These are phyloP conservation scores for Macadamia tetraphylla DNA, from an alignment of 164 flowering plant genomes.

Conservation along the genomic window DNA sequence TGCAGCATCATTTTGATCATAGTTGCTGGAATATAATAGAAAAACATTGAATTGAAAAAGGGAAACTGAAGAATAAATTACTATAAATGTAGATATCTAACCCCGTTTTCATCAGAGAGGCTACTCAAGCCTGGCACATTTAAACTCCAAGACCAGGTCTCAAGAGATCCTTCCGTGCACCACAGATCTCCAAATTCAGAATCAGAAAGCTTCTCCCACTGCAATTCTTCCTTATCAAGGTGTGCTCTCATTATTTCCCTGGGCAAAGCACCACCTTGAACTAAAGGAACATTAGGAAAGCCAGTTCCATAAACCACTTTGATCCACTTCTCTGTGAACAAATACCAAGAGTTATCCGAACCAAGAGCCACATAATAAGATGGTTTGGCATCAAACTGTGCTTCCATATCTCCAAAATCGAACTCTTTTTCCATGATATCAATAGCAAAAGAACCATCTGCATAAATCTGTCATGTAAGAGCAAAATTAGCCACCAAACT, in stretches of 20 bases:
- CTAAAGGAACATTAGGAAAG: conserved; percentile 70
- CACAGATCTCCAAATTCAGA: conserved; percentile 78
- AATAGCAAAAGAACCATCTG: conserved; percentile 31
- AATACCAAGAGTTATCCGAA: conserved; percentile 92
- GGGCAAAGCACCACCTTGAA: conserved; percentile 77
- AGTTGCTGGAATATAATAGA: background rate
- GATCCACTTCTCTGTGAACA: conserved; percentile 85
- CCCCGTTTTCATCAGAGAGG: conserved; percentile 78
- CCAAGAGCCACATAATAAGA: conserved; percentile 87
- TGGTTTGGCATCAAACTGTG: conserved; percentile 25
- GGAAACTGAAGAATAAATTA: background rate
- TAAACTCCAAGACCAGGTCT: conserved; percentile 98
- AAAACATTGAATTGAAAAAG: background rate
- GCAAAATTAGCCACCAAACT: background rate
- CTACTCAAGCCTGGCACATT: conserved; percentile 89
- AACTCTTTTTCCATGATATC: conserved; percentile 18
- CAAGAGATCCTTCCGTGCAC: conserved; percentile 87
- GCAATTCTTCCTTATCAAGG: conserved; percentile 60
- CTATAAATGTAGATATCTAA: conserved; percentile 6
- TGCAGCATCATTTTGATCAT: background rate
- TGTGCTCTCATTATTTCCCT: conserved; percentile 60
- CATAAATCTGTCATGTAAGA: conserved; percentile 29
- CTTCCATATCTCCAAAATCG: conserved; percentile 19
- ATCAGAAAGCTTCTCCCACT: conserved; percentile 73
- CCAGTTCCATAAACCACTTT: conserved; percentile 71